These are phyloP conservation scores for Buxus sempervirens DNA, from an alignment of 164 flowering plant species.

Conservation along the genomic window DNA sequence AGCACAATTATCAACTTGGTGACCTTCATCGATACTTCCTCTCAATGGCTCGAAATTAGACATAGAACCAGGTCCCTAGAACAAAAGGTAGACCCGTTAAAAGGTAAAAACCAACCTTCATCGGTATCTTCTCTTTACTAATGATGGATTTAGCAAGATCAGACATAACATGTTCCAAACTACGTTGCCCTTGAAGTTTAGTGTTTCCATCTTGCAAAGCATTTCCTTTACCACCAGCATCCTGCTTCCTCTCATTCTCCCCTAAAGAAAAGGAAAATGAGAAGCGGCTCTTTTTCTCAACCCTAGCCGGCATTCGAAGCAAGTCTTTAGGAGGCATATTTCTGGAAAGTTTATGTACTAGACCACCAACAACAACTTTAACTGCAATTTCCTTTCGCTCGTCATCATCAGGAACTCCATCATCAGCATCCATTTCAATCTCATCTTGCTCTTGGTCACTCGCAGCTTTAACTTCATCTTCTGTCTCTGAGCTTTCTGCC, in stretches of 20 bases:
- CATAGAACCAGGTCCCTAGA: background rate
- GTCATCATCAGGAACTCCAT: constrained; percentile 30
- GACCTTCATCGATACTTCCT: background rate
- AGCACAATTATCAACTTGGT: background rate
- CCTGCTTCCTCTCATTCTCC: constrained; percentile 36
- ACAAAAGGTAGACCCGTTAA: background rate
- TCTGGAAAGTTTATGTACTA: constrained; percentile 45
- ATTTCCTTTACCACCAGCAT: constrained; percentile 33
- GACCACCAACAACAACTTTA: constrained; percentile 65
- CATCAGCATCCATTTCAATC: constrained; percentile 39
- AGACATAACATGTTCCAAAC: constrained; percentile 53
- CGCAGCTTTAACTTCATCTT: constrained; percentile 44
- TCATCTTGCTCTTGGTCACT: constrained; percentile 45
- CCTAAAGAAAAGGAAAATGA: constrained; percentile 71
- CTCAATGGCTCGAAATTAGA: background rate
- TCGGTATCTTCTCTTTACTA: constrained; percentile 66
- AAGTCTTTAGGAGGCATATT: constrained; percentile 32
- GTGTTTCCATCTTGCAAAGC: constrained; percentile 35
- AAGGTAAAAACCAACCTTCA: constrained; percentile 51
- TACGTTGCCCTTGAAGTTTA: constrained; percentile 42
- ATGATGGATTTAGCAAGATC: constrained; percentile 62
- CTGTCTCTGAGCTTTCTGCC: constrained; percentile 38
- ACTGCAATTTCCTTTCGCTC: constrained; percentile 52
- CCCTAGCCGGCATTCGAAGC: constrained; percentile 73
- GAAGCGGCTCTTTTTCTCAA: constrained; percentile 50